These are phyloP conservation scores for Arthrobotrys musiformis DNA, from an alignment of 2,329 filamentous ascomycete species.

Conservation along the genomic window DNA sequence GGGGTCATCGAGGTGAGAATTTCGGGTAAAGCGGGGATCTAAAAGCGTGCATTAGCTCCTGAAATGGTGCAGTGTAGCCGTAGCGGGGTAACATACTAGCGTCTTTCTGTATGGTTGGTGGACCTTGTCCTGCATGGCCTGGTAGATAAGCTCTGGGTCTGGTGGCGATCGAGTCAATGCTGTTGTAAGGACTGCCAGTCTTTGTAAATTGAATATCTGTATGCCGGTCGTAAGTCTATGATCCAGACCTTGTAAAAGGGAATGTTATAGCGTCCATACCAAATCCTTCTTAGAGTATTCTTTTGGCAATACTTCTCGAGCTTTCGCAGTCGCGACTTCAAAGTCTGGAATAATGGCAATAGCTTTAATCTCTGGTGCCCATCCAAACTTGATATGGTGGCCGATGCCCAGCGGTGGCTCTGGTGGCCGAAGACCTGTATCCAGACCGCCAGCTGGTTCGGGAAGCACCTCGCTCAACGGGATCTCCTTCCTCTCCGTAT, in stretches of 20 bases:
- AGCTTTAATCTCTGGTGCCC: conserved; percentile 94
- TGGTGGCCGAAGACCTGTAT: conserved; percentile 87
- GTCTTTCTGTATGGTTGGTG: conserved; percentile 95
- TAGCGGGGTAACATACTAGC: conserved; percentile 64
- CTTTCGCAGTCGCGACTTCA: conserved; percentile 92
- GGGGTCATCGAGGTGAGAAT: conserved; percentile 93
- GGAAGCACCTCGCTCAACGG: conserved; percentile 93
- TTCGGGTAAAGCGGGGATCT: conserved; percentile 87
- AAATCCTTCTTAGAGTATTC: conserved; percentile 70
- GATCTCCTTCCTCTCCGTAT: conserved; percentile 90
- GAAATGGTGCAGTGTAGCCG: not conserved
- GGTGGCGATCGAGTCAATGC: conserved; percentile 90
- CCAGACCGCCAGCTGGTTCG: conserved; percentile 85
- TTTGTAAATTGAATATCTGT: conserved; percentile 88
- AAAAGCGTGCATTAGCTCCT: conserved; percentile 6
- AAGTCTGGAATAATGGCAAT: conserved; percentile 97
- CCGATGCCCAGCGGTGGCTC: conserved; percentile 92
- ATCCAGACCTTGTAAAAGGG: not conserved
- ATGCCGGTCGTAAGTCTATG: conserved; percentile 1
- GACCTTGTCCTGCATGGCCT: conserved; percentile 98
- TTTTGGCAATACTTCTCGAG: conserved; percentile 83
- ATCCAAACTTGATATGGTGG: conserved; percentile 94
- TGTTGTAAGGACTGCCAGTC: conserved; percentile 88
- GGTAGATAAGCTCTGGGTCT: conserved; percentile 91
- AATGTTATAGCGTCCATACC: conserved; percentile 27